Base-by-base conservation (phyloP, 495 filamentous ascomycete genomes). In the Tetracladium marchalianum region DNA sequence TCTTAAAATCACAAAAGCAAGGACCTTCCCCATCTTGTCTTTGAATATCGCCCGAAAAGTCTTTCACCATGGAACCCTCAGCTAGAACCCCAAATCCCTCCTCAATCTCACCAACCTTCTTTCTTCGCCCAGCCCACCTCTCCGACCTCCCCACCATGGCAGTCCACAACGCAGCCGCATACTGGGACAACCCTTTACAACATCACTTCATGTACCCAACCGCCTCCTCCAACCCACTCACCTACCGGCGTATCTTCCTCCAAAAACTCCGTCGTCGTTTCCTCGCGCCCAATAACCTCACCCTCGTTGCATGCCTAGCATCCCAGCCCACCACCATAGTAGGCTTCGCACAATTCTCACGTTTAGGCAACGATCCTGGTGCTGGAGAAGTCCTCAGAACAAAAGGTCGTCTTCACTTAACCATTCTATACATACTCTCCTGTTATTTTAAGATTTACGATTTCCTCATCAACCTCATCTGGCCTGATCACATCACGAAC, bases 351-450 rank as follows among this genome's bases (percentile, higher is more conserved):
- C 45, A 50, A 7, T 58, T 55, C 17, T 13, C 34, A 13, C 52
- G 56, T 0, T 12, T 50, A 11, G 56, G 56, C 12, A 31, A 46
- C 10, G 56, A 58, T 41, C 35, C 16, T 0, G 56, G 43, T 6
- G 56, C 56, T 11, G 11, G 7, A 32, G 18, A 19, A 10, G 17
- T n/a, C 11, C 39, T 44, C 24, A 16, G 19, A 17, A 16, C n/a
- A 8, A 40, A 24, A 31, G 35, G 35, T 5, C 18, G 24, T 33
- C 15, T 2, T 17, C 9, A 24, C 6, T 18, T 13, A 16, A 11
- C 36, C 4, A 6, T 9, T 15, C n/a, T 44, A 18, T 22, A 5
- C 12, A 4, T 53, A 7, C 17, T 53, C 2, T 7, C 35, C 1
- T 49, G 31, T 4, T 22, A 17, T 10, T 49, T 48, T 13, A 44